Base-by-base conservation (phyloP, 345 rosid genomes). In the Eutrema yunnanense region DNA sequence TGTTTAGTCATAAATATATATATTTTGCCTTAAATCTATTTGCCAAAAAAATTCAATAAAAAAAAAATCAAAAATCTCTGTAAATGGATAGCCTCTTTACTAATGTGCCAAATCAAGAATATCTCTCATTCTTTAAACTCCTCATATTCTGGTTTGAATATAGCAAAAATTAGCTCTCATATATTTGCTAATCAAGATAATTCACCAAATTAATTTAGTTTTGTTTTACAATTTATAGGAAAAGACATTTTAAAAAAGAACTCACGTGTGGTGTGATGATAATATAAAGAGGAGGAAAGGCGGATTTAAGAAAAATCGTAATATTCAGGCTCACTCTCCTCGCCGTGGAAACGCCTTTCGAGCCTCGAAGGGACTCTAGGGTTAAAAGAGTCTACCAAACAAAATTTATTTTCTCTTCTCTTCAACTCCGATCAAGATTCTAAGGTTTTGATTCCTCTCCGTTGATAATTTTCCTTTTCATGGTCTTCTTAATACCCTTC, bases 291-390 rank as follows among this genome's bases (percentile, higher is more conserved):
- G 11, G 37, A 57, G 11, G 51, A 29, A 47, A 47, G 50, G 41
- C 51, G 3, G 40, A 62, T 12, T 53, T 61, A 7, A 62, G 46
- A 44, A 19, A 52, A 12, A 33, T 9, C 64, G 26, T 14, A 47
- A 29, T 16, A 40, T 38, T 2, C 27, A 46, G 63, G 48, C 58
- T 65, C 68, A 60, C 52, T 68, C 5, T 10, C 47, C 69, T 75
- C 27, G 73, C 73, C 69, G 64, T 27, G 74, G 79, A 75, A 62
- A 69, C 74, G 62, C 58, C 79, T 38, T n/a, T 62, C 38, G 65
- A 48, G 53, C 51, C 41, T 56, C 60, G 38, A 75, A 69, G 56
- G 30, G 79, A 14, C 74, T 75, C 42, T 62, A 37, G 74, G 74
- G 74, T 75, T 60, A 19, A 3, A 7, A 44, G 51, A 65, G 1